phyloP scores from a whole-genome alignment of 1,139 yeast genomes.

The Torulaspora pretoriensis region DNA sequence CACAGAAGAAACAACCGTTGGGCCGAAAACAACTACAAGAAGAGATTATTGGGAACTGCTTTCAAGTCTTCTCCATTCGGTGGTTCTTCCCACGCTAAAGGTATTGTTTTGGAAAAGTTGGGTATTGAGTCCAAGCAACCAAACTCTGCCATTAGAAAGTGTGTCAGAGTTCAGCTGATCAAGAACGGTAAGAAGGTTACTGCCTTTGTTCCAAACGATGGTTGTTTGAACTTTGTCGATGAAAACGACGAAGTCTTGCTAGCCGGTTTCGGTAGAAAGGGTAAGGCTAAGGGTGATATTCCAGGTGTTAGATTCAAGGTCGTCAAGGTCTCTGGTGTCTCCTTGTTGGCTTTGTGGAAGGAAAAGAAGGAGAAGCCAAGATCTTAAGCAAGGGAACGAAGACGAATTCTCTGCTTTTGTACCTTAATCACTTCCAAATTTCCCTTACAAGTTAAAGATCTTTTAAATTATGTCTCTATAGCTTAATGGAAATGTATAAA shows the following conservation, averaged over 20 bases:
- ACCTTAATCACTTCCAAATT: conserved; percentile 13
- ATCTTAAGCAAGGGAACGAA: conserved; percentile 53
- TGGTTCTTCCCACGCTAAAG: conserved; percentile 99
- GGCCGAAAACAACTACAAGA: conserved; percentile 98
- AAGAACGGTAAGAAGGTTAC: conserved; percentile 99
- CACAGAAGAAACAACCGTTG: conserved; percentile 99
- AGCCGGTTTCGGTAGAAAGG: conserved; percentile 99
- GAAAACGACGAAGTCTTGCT: conserved; percentile 99
- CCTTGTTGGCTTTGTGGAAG: conserved; percentile 99
- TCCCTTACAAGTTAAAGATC: conserved; percentile 8
- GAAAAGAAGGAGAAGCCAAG: conserved; percentile 99
- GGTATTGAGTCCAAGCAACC: conserved; percentile 99
- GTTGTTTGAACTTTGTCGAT: conserved; percentile 99
- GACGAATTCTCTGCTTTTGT: conserved; percentile 16
- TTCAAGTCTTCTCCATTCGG: conserved; percentile 99
- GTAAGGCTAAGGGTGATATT: conserved; percentile 99
- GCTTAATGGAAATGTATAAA: conserved; percentile 15
- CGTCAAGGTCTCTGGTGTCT: conserved; percentile 99
- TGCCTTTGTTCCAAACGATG: conserved; percentile 99
- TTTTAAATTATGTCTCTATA: conserved; percentile 10
- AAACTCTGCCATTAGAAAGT: conserved; percentile 99
- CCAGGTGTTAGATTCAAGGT: conserved; percentile 99
- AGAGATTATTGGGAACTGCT: conserved; percentile 98
- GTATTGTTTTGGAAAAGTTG: conserved; percentile 98
- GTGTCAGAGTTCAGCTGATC: conserved; percentile 99